Evolutionary conservation across 2,329 filamentous ascomycete genomes (phyloP).

Genomic region (Colletotrichum sp.): DNA sequence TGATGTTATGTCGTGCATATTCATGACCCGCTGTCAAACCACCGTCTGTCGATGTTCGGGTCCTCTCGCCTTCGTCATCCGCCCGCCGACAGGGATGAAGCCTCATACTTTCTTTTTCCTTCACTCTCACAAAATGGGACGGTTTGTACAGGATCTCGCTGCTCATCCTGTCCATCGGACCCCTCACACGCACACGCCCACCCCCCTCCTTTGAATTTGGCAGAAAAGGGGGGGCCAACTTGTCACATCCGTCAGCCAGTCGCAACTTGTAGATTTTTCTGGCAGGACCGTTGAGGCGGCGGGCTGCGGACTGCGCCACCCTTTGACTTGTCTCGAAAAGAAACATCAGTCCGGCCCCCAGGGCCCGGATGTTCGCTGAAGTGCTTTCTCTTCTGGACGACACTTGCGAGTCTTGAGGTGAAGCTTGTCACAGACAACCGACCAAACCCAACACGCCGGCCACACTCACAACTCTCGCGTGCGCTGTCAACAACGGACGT

Average conservation of each 20-base stretch:
- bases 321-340: slow-evolving; percentile 9
- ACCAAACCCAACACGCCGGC: not conserved
- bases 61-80: not conserved
- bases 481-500: slow-evolving; percentile 11
- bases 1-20: slow-evolving; percentile 15
- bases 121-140: not conserved
- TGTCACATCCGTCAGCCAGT: slow-evolving; percentile 21
- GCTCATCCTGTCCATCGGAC: not conserved
- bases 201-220: slow-evolving; percentile 1
- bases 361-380: not conserved
- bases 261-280: slow-evolving; percentile 12
- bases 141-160: slow-evolving; percentile 13
- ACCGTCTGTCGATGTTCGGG: slow-evolving; percentile 16
- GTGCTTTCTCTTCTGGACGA: slow-evolving; percentile 18
- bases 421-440: slow-evolving; percentile 17
- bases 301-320: slow-evolving; percentile 14
- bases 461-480: not conserved
- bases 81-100: not conserved
- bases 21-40: slow-evolving; percentile 15
- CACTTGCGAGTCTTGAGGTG: slow-evolving; percentile 19
- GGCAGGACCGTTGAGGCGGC: slow-evolving; percentile 10
- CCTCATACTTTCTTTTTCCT: not conserved
- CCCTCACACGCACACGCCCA: not conserved
- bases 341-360: slow-evolving; percentile 8
- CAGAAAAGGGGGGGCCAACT: slow-evolving; percentile 1